These are phyloP conservation scores for Porphyrellus sp. DNA, from an alignment of 1,284 basidiomycete genomes.

Conservation along the genomic window DNA sequence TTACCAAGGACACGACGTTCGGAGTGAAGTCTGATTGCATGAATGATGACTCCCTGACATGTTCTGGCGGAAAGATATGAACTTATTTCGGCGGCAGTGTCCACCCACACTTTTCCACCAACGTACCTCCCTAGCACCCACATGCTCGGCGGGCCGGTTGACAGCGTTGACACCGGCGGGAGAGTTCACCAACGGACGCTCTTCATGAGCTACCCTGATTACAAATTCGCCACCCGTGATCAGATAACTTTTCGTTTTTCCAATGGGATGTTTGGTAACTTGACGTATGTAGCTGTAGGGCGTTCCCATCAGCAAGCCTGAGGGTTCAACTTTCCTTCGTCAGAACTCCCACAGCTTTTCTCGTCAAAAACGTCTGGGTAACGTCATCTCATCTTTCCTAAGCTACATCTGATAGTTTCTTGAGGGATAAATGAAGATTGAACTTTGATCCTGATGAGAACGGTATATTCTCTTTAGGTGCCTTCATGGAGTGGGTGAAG, in stretches of 20 bases:
- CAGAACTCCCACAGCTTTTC: background rate
- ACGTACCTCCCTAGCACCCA: slow-evolving; percentile 12
- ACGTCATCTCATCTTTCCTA: background rate
- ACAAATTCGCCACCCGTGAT: background rate
- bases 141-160: background rate
- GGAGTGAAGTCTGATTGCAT: background rate
- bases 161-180: background rate
- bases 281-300: background rate
- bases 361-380: background rate
- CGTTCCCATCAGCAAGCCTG: background rate
- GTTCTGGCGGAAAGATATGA: background rate
- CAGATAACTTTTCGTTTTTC: slow-evolving; percentile 6
- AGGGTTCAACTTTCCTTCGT: background rate
- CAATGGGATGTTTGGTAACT: slow-evolving; percentile 1
- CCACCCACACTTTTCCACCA: slow-evolving; percentile 17
- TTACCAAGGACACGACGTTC: background rate
- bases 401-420: too few relatives aligned
- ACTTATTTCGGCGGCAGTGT: background rate
- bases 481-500: too few relatives aligned
- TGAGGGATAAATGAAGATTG: too few relatives aligned
- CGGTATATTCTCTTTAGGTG: too few relatives aligned
- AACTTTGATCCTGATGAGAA: too few relatives aligned
- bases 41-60: background rate
- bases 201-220: background rate
- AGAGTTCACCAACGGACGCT: background rate